Base-by-base conservation (phyloP, 1,284 basidiomycete species). In the Cryptococcus maquisensis region DNA sequence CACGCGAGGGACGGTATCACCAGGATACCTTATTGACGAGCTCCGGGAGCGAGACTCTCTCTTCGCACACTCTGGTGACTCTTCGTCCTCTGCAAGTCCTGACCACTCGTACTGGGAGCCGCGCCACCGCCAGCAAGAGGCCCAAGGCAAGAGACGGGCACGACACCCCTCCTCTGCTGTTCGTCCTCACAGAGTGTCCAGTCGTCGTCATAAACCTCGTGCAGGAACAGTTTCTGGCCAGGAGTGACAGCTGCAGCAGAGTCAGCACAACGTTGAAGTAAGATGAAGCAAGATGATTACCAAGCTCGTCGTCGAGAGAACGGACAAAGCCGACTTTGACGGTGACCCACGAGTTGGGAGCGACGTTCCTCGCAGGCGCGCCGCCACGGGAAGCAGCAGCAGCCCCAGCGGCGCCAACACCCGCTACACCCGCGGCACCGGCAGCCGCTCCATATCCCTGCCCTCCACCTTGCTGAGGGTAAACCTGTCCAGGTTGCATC, bases 101-200 rank as follows among this genome's bases (percentile, higher is more conserved):
- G 28, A 8, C 28, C 28, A 10, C 3, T 32, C 10, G n/a, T n/a
- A n/a, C n/a, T n/a, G n/a, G 28, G 28, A 8, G 39, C 65, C 65
- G 66, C n/a, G 16, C 39, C 39, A 15, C 39, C 39, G 39, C 39
- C 39, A n/a, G n/a, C 15, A n/a, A 44, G 42, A 21, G 73, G 67
- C 55, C 71, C 69, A 38, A 77, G 62, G 44, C 74, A 77, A 54
- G 63, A 70, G 43, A 75, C 46, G 24, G 75, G 75, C 10, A 77
- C 75, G 15, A 75, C 73, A 35, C 75, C 75, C 24, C 66, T 56
- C 55, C 67, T 68, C 52, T 67, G 64, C 32, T 63, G 60, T 42
- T 68, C 63, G 54, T 74, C 68, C 60, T 75, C 73, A 52, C 75
- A 77, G 16, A 77, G 62, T 28, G 65, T 66, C 75, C 75, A 77